phyloP scores from a whole-genome alignment of 495 filamentous ascomycete species.

The Thozetella sp. region DNA sequence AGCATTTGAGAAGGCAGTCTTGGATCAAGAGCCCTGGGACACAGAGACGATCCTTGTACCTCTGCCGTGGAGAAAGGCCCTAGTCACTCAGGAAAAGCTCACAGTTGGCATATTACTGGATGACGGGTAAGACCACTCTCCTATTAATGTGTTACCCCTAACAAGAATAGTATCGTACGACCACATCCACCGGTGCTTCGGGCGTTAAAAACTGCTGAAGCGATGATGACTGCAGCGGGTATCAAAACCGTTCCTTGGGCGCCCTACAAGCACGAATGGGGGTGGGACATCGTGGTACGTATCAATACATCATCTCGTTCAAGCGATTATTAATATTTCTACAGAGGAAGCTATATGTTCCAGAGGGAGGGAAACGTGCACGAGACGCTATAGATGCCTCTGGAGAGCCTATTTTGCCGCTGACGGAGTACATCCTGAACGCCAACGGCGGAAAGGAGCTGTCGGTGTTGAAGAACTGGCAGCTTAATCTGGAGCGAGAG shows the following conservation, averaged over 20 bases:
- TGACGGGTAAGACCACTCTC: no score
- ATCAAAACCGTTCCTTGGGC: neutral
- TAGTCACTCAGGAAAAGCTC: neutral
- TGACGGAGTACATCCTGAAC: neutral
- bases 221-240: neutral
- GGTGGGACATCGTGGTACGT: neutral
- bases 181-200: neutral
- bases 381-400: no score
- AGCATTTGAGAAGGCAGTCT: neutral
- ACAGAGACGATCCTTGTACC: neutral
- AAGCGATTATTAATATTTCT: no score
- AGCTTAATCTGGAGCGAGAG: neutral
- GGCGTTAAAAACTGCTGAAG: neutral
- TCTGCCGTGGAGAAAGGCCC: neutral
- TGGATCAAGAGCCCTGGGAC: neutral
- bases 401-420: neutral
- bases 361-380: no score
- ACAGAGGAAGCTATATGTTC: no score
- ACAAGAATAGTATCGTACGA: no score
- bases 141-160: no score
- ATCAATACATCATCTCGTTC: no score
- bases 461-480: neutral
- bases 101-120: neutral
- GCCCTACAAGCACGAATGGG: neutral
- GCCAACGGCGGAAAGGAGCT: neutral